These are phyloP conservation scores for Pythium phragmiticola DNA, from an alignment of 352 stramenopile species.

Conservation along the genomic window DNA sequence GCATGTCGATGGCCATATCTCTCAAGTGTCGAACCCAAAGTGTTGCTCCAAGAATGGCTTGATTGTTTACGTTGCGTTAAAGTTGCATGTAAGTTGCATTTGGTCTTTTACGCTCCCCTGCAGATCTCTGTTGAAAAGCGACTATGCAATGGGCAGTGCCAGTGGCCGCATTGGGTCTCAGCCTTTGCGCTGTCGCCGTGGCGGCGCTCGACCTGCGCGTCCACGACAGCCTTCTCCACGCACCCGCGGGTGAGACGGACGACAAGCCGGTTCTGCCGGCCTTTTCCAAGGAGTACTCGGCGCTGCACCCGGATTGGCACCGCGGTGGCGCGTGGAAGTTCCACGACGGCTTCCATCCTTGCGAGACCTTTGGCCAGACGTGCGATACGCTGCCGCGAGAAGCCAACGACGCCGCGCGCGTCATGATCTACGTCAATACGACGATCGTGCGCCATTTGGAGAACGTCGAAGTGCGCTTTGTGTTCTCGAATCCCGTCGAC, in stretches of 20 bases:
- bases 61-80: conserved; percentile 1
- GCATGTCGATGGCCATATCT: not conserved
- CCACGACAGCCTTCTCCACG: conserved; percentile 5
- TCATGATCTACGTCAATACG: conserved; percentile 11
- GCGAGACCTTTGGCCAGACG: conserved; percentile 13
- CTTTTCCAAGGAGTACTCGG: conserved; percentile 15
- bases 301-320: conserved; percentile 13
- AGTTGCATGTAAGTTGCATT: not conserved
- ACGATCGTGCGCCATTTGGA: conserved; percentile 19
- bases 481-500: conserved; percentile 2
- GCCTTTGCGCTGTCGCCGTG: not conserved
- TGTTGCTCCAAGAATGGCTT: not conserved
- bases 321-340: conserved; percentile 23
- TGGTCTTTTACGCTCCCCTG: not conserved
- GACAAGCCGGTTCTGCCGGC: conserved; percentile 8
- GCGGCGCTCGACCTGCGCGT: conserved; percentile 14
- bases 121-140: not conserved
- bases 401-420: not conserved
- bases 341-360: conserved; percentile 21
- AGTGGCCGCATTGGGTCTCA: not conserved
- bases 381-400: conserved; percentile 5
- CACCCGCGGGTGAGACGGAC: not conserved
- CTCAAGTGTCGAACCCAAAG: not conserved
- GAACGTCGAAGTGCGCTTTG: conserved; percentile 6
- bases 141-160: not conserved